These are phyloP conservation scores for Pseudotsuga menziesii DNA, from an alignment of 75 land plant species.

Conservation along the genomic window DNA sequence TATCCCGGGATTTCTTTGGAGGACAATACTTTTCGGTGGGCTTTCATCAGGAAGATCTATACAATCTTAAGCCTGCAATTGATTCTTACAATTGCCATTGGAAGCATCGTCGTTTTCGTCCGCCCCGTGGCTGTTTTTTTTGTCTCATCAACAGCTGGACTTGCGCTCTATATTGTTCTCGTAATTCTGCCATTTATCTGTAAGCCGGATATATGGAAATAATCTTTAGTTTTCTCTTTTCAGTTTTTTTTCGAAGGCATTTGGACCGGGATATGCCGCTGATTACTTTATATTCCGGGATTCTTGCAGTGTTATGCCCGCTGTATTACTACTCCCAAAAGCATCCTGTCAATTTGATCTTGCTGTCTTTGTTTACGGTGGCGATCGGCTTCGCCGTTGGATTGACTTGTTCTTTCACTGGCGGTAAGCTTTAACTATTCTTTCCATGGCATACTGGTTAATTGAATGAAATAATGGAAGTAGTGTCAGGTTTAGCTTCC, in stretches of 20 bases:
- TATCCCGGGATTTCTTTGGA: slow-evolving; percentile 13
- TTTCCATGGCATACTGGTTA: not conserved
- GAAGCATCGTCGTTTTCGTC: slow-evolving; percentile 49
- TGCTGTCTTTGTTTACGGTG: slow-evolving; percentile 14
- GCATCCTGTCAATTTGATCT: slow-evolving; percentile 19
- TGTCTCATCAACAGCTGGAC: slow-evolving; percentile 32
- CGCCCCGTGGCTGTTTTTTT: slow-evolving; percentile 30
- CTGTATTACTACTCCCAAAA: slow-evolving; percentile 15
- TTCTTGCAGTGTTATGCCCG: slow-evolving; percentile 18
- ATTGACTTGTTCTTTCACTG: not conserved
- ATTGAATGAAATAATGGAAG: not conserved
- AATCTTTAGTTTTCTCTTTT: too few relatives aligned
- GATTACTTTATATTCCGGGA: too few relatives aligned
- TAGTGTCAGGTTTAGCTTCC: too few relatives aligned
- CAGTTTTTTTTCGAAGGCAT: too few relatives aligned
- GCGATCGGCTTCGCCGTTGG: slow-evolving; percentile 17
- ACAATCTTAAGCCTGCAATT: slow-evolving; percentile 67
- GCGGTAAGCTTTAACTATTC: not conserved
- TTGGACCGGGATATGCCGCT: too few relatives aligned
- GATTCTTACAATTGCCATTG: slow-evolving; percentile 60
- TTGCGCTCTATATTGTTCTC: slow-evolving; percentile 35
- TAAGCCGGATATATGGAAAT: slow-evolving; percentile 11
- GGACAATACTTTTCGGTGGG: slow-evolving; percentile 49
- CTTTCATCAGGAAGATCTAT: slow-evolving; percentile 79
- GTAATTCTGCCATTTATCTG: slow-evolving; percentile 36